These are phyloP conservation scores for Ogataea hybrid DNA, from an alignment of 1,139 yeast genomes.

Conservation along the genomic window DNA sequence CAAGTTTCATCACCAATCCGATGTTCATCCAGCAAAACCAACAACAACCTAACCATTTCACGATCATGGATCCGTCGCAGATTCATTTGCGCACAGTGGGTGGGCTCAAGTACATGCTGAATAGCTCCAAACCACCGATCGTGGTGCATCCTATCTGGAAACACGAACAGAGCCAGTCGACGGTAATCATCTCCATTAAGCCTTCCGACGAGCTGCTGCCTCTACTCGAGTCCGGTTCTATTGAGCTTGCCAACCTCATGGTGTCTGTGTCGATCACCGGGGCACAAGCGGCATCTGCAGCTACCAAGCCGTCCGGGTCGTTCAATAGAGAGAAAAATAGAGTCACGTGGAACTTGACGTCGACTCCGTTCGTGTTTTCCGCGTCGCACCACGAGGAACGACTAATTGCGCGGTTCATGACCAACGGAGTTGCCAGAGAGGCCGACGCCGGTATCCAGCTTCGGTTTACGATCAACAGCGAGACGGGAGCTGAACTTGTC, in stretches of 20 bases:
- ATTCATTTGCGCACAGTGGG: slow-evolving; percentile 57
- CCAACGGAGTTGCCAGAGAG: slow-evolving; percentile 60
- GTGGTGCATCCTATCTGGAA: slow-evolving; percentile 84
- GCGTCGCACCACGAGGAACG: slow-evolving; percentile 48
- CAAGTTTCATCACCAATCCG: slow-evolving; percentile 42
- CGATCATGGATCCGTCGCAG: slow-evolving; percentile 35
- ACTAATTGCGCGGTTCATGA: slow-evolving; percentile 69
- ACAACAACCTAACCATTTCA: slow-evolving; percentile 29
- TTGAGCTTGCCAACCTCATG: slow-evolving; percentile 56
- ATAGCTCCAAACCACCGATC: slow-evolving; percentile 58
- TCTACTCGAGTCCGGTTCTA: slow-evolving; percentile 28
- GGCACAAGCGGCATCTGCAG: slow-evolving; percentile 60
- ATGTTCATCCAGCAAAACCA: slow-evolving; percentile 39
- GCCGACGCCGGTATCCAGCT: slow-evolving; percentile 70
- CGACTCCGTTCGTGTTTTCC: slow-evolving; percentile 45
- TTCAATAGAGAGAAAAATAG: slow-evolving; percentile 82
- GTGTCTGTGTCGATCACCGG: slow-evolving; percentile 59
- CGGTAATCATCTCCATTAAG: slow-evolving; percentile 72
- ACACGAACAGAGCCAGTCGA: slow-evolving; percentile 78
- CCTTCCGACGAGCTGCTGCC: slow-evolving; percentile 51
- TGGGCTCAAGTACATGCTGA: slow-evolving; percentile 67
- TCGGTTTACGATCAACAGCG: slow-evolving; percentile 48
- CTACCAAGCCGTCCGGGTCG: slow-evolving; percentile 87
- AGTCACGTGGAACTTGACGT: slow-evolving; percentile 73
- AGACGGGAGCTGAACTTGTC: slow-evolving; percentile 16